phyloP scores from a whole-genome alignment of 441 rosid genomes.

The Adansonia grandidieri region DNA sequence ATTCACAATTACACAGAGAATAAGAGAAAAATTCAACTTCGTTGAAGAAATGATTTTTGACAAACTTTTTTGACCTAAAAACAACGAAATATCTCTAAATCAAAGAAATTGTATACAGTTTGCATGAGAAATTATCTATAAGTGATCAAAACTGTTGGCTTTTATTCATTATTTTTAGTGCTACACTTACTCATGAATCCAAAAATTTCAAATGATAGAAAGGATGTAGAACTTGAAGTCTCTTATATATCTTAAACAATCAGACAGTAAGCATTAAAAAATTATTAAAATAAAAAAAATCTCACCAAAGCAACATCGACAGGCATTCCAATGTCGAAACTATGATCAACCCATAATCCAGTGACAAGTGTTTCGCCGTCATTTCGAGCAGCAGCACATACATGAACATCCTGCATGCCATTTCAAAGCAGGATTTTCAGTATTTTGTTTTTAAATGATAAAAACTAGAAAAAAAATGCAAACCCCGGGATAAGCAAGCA shows the following conservation, averaged over 20 bases:
- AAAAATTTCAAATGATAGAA: background rate
- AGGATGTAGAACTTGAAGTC: background rate
- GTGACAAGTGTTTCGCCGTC: slow-evolving; percentile 75
- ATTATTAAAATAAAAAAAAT: slow-evolving; percentile 13
- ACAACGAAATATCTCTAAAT: background rate
- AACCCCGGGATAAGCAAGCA: too few species aligned
- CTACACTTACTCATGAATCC: background rate
- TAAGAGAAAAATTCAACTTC: background rate
- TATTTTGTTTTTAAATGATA: background rate
- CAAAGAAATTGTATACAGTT: background rate
- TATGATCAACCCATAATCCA: slow-evolving; percentile 83
- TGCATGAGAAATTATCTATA: background rate
- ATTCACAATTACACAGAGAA: background rate
- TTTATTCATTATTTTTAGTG: background rate
- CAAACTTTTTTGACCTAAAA: background rate
- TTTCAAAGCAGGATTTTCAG: background rate
- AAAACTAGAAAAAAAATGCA: too few species aligned
- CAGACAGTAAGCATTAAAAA: background rate
- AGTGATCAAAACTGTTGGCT: background rate
- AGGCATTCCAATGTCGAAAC: slow-evolving; percentile 69
- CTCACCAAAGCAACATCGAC: slow-evolving; percentile 73
- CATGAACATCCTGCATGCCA: slow-evolving; percentile 68
- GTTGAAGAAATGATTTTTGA: background rate
- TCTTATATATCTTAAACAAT: background rate
- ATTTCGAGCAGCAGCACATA: slow-evolving; percentile 70